These are phyloP conservation scores for Golubevia sp. DNA, from an alignment of 1,284 basidiomycete species.

Conservation along the genomic window DNA sequence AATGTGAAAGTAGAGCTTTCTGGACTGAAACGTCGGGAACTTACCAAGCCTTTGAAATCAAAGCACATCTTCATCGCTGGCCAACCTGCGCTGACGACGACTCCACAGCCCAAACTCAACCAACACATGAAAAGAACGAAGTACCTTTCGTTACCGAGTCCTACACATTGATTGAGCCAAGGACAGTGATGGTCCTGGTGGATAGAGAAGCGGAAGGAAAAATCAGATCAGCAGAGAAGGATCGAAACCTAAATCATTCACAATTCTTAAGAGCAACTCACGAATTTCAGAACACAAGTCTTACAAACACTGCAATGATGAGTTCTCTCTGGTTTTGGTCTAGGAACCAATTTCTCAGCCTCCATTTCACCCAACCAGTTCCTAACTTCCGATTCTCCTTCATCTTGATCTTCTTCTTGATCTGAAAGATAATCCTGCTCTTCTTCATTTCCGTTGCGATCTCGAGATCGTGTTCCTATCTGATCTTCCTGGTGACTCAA, in stretches of 20 bases:
- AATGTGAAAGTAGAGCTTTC: too few relatives aligned
- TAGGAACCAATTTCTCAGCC: slow-evolving; percentile 36
- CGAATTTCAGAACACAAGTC: slow-evolving; percentile 50
- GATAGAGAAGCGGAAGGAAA: background rate
- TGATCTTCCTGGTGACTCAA: slow-evolving; percentile 61
- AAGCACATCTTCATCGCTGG: slow-evolving; percentile 7
- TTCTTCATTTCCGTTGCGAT: slow-evolving; percentile 64
- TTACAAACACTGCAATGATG: slow-evolving; percentile 56
- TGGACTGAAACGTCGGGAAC: too few relatives aligned
- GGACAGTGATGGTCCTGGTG: slow-evolving; percentile 55
- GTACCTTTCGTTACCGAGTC: slow-evolving; percentile 56
- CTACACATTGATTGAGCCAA: slow-evolving; percentile 60
- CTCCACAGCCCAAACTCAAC: slow-evolving; percentile 39
- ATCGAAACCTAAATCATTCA: too few relatives aligned
- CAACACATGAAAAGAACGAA: slow-evolving; percentile 58
- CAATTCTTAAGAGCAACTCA: too few relatives aligned
- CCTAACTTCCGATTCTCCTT: slow-evolving; percentile 44
- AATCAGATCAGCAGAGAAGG: too few relatives aligned
- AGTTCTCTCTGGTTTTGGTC: slow-evolving; percentile 55
- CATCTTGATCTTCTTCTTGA: slow-evolving; percentile 14
- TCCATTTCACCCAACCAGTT: slow-evolving; percentile 42
- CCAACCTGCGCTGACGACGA: slow-evolving; percentile 29
- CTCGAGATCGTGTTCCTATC: slow-evolving; percentile 69
- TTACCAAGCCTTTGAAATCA: too few relatives aligned
- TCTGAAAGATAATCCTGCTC: slow-evolving; percentile 63